phyloP scores from a whole-genome alignment of 1,139 yeast genomes.

The Suhomyces guaymorum region DNA sequence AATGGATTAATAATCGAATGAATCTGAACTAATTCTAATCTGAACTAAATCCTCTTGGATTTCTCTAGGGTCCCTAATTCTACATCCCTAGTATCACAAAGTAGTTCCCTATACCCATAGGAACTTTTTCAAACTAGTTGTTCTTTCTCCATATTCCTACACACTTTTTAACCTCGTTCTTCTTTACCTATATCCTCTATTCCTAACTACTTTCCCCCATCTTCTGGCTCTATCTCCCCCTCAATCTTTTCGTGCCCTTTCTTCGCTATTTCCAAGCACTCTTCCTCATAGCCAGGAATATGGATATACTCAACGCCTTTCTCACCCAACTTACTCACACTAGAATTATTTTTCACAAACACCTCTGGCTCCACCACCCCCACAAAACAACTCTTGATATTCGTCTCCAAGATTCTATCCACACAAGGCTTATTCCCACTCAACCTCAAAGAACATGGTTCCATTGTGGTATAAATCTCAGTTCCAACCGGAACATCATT shows the following conservation, averaged over 20 bases:
- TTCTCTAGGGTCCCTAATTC: too few relatives aligned
- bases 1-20: too few relatives aligned
- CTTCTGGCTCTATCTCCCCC: conserved; percentile 21
- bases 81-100: too few relatives aligned
- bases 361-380: conserved; percentile 92
- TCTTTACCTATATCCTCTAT: neutral
- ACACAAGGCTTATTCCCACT: conserved; percentile 92
- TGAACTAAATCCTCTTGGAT: too few relatives aligned
- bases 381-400: conserved; percentile 71
- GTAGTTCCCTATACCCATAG: too few relatives aligned
- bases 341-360: conserved; percentile 77
- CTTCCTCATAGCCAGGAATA: conserved; percentile 82
- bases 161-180: too few relatives aligned
- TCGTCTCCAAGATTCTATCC: conserved; percentile 64
- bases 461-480: conserved; percentile 93
- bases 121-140: too few relatives aligned
- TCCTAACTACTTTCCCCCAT: conserved; percentile 35
- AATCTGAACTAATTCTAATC: too few relatives aligned
- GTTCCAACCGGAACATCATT: conserved; percentile 70
- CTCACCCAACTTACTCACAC: conserved; percentile 52
- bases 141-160: too few relatives aligned
- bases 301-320: conserved; percentile 72
- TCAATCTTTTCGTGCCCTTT: conserved; percentile 59
- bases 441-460: conserved; percentile 86
- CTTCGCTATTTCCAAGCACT: conserved; percentile 69